Conservation (phyloP, 208 protist genomes). For the Endotrypanum monterogeii region DNA sequence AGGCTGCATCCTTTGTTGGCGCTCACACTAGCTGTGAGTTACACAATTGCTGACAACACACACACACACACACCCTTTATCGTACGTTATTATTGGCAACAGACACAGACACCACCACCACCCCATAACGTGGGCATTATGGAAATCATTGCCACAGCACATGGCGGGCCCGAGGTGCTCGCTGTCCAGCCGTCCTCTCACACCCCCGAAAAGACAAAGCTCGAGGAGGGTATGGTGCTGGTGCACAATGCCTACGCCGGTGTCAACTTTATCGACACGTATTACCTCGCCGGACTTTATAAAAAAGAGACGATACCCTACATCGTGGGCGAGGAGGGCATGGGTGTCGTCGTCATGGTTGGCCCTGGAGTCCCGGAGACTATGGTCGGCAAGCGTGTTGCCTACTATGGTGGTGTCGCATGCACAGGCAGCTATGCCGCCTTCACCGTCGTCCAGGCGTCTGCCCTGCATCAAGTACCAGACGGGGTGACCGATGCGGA, state of each 20-base stretch:
- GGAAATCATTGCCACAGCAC: slow-evolving; percentile 38
- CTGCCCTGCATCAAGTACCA: slow-evolving; percentile 35
- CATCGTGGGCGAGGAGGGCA: slow-evolving; percentile 76
- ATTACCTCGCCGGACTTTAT: slow-evolving; percentile 85
- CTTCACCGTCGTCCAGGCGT: slow-evolving; percentile 46
- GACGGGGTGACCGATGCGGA: slow-evolving; percentile 50
- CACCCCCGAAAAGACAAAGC: slow-evolving; percentile 8
- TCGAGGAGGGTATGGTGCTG: slow-evolving; percentile 40
- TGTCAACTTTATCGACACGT: slow-evolving; percentile 95
- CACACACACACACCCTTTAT: not conserved
- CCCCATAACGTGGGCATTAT: slow-evolving; percentile 25
- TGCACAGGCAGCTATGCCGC: slow-evolving; percentile 61
- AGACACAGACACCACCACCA: slow-evolving; percentile 7
- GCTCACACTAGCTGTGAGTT: too few species aligned
- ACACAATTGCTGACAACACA: not conserved
- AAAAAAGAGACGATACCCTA: slow-evolving; percentile 71
- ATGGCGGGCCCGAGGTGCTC: slow-evolving; percentile 41
- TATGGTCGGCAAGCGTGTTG: slow-evolving; percentile 68
- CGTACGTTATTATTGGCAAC: not conserved
- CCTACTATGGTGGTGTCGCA: slow-evolving; percentile 52
- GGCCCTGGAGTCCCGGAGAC: slow-evolving; percentile 13
- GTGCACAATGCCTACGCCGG: slow-evolving; percentile 61
- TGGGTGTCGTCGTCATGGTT: slow-evolving; percentile 59
- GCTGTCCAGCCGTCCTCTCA: slow-evolving; percentile 2
- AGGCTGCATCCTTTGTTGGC: too few species aligned